These are phyloP conservation scores for Lunasporangiospora selenospora DNA, from an alignment of 192 early-diverging fungal genomes.

Conservation along the genomic window DNA sequence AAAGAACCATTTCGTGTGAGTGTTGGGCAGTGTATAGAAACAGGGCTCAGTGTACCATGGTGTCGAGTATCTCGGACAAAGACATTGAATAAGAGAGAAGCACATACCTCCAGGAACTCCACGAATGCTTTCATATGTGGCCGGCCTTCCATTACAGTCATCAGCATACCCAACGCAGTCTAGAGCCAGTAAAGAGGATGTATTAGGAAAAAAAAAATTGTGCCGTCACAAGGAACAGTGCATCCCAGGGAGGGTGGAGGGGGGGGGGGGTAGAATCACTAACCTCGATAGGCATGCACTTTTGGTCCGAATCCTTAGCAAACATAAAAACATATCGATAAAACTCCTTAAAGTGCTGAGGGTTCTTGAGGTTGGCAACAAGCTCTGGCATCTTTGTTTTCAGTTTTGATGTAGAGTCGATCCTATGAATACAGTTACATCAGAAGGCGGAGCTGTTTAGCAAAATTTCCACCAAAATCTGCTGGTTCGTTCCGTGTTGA, in stretches of 20 bases:
- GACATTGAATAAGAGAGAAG: not conserved
- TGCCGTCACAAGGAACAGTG: not conserved
- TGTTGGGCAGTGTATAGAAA: too few species aligned
- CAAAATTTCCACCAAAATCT: too few species aligned
- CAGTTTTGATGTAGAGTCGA: constrained; percentile 46
- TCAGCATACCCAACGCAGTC: constrained; percentile 61
- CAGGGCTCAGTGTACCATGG: too few species aligned
- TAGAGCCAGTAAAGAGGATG: constrained; percentile 8
- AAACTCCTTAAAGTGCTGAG: constrained; percentile 61
- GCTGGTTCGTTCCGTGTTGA: too few species aligned
- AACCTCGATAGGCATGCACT: constrained; percentile 66
- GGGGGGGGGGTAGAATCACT: not conserved
- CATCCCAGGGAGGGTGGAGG: not conserved
- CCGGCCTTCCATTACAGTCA: constrained; percentile 51
- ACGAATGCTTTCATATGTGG: constrained; percentile 57
- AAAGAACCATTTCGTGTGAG: not conserved
- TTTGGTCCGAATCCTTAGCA: constrained; percentile 68
- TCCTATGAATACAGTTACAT: too few species aligned
- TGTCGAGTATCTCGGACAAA: too few species aligned
- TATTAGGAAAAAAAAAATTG: constrained; percentile 1
- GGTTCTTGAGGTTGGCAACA: constrained; percentile 36
- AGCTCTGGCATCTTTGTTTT: constrained; percentile 43
- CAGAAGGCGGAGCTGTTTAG: too few species aligned
- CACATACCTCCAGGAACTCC: constrained; percentile 54
- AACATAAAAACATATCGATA: constrained; percentile 69